Evolutionary conservation across 129 eudicot species (phyloP), one percentile per base, ranked within the genome.

Genomic region (Saposhnikovia divaricata): DNA sequence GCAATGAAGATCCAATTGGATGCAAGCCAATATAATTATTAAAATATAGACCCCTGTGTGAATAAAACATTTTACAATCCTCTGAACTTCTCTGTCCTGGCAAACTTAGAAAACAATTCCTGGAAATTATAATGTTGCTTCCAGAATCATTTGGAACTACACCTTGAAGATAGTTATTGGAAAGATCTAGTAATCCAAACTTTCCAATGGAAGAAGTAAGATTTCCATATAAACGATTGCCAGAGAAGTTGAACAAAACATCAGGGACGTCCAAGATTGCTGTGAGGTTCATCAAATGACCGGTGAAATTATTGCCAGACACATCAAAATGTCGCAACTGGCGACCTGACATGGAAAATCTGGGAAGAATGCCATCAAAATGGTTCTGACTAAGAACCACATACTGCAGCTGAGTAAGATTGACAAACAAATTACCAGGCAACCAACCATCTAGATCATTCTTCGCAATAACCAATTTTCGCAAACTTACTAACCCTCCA

Each of bases 91-190:
- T 87, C 87, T 90, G 97, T 10, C 73, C 46, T 11, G 76, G 86
- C 78, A 84, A 75, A 57, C 80, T 75, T 42, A 76, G 16, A 72
- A 92, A 85, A 82, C 97, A 92, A 80, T 92, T 92, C 40, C 68
- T 61, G 13, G 88, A 78, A 38, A 77, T 28, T 4, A 59, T 37
- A 50, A 74, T 69, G 78, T 37, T 45, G 18, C 45, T 80, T 75
- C 80, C 76, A 2, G 55, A 11, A 42, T 37, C 15, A 3, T 34
- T 81, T 38, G 89, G 82, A 34, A 79, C 82, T 69, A 45, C 65
- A 27, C 98, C 92, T 72, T 87, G 86, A 47, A 93, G 87, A 84
- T 90, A 93, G 83, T 93, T 93, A 78, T 78, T 77, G 48, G 96
- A 90, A 55, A 93, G 74, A 86, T 93, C 98, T 69, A 93, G 61